Conservation (phyloP, 2,329 filamentous ascomycete species). For the Trichoderma koningii region DNA sequence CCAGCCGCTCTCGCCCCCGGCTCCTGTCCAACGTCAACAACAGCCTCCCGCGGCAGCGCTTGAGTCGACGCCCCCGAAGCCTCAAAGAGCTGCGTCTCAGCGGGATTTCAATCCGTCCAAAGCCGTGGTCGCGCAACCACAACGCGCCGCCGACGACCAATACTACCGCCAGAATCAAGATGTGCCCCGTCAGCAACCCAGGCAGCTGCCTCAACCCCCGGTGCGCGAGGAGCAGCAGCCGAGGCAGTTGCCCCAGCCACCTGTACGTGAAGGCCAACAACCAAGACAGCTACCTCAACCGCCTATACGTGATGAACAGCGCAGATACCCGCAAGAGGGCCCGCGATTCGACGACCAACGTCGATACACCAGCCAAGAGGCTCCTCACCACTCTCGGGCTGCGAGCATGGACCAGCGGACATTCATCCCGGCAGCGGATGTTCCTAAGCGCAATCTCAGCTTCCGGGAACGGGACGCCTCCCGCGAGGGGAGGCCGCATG, state of each 20-base stretch:
- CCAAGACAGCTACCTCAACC: conserved; percentile 27
- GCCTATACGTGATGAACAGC: conserved; percentile 14
- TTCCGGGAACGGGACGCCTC: conserved; percentile 60
- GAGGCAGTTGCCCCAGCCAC: conserved; percentile 27
- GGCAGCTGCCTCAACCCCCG: conserved; percentile 24
- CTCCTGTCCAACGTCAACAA: conserved; percentile 11
- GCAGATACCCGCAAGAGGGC: conserved; percentile 13
- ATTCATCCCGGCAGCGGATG: conserved; percentile 36
- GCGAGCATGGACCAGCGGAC: conserved; percentile 26
- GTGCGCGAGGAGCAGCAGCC: conserved; percentile 8
- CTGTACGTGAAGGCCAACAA: conserved; percentile 14
- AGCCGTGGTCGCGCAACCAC: conserved; percentile 22
- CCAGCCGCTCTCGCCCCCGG: conserved; percentile 29
- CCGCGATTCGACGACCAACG: conserved; percentile 15
- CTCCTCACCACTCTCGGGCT: conserved; percentile 25
- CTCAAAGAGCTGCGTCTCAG: conserved; percentile 21
- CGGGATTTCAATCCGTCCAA: conserved; percentile 27
- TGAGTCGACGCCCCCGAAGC: conserved; percentile 14
- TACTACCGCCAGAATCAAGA: conserved; percentile 30
- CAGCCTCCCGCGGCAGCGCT: background rate
- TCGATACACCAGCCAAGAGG: conserved; percentile 30
- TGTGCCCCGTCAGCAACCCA: conserved; percentile 19
- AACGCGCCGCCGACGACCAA: conserved; percentile 31
- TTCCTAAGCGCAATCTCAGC: conserved; percentile 59
- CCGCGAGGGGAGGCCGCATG: conserved; percentile 45